Evolutionary conservation across 331 rosid species (phyloP).

Genomic region (Phaseolus coccineus): DNA sequence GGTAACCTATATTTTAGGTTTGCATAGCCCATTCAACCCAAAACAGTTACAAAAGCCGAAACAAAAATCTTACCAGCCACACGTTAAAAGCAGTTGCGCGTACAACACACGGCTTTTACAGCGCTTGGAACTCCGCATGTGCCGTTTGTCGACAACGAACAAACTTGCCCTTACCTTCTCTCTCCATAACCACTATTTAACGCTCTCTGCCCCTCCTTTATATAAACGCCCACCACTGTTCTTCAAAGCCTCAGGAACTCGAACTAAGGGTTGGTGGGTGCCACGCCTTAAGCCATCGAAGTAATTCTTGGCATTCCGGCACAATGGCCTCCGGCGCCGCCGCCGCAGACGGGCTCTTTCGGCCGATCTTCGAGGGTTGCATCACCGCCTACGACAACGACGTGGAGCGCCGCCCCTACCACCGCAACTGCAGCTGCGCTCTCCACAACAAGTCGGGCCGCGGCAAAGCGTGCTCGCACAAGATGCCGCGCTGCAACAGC

Average conservation of each 20-base stretch:
- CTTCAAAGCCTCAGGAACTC: background rate
- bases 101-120: slow-evolving; percentile 27
- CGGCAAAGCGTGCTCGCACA: slow-evolving; percentile 12
- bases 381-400: slow-evolving; percentile 50
- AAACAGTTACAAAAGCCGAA: background rate
- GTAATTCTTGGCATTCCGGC: background rate
- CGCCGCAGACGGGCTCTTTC: slow-evolving; percentile 56
- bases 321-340: slow-evolving; percentile 55
- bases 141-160: slow-evolving; percentile 23
- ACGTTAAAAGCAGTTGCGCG: background rate
- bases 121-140: slow-evolving; percentile 23
- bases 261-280: too few relatives aligned
- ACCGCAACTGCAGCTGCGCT: slow-evolving; percentile 59
- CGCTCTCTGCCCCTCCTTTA: background rate
- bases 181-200: slow-evolving; percentile 15
- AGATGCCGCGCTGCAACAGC: slow-evolving; percentile 8
- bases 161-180: background rate
- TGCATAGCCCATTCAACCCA: background rate
- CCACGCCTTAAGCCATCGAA: too few relatives aligned
- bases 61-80: background rate
- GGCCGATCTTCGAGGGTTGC: slow-evolving; percentile 55
- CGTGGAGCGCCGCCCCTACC: slow-evolving; percentile 63
- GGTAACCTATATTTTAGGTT: background rate
- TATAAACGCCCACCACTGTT: slow-evolving; percentile 30
- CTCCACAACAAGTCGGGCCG: slow-evolving; percentile 46